These are phyloP conservation scores for Microcos paniculata DNA, from an alignment of 345 rosid species.

Conservation along the genomic window DNA sequence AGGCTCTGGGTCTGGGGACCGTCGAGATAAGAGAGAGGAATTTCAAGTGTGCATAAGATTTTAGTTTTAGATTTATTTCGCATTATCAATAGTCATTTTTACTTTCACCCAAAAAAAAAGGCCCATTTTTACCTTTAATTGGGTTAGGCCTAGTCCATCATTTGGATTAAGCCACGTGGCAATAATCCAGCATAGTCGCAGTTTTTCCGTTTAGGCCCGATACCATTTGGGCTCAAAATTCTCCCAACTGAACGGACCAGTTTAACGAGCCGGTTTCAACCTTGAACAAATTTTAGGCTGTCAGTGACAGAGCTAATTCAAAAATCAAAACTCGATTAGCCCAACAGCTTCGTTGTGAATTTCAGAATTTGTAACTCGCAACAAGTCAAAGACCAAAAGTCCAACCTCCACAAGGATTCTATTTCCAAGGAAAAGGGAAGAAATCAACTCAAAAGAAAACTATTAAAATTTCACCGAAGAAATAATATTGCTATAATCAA, in stretches of 20 bases:
- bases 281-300: too few relatives aligned
- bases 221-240: background rate
- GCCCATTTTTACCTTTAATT: too few relatives aligned
- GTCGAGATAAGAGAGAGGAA: background rate
- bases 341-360: too few relatives aligned
- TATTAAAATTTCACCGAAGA: background rate
- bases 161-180: background rate
- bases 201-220: background rate
- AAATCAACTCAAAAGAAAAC: background rate
- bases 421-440: background rate
- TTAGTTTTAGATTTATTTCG: background rate
- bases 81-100: background rate
- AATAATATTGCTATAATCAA: background rate
- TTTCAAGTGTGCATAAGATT: background rate
- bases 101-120: too few relatives aligned
- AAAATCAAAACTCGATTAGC: too few relatives aligned
- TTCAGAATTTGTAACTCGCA: too few relatives aligned
- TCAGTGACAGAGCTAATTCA: too few relatives aligned
- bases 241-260: background rate
- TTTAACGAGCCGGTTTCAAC: background rate
- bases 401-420: too few relatives aligned
- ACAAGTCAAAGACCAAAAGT: too few relatives aligned
- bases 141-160: background rate
- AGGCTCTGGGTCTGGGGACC: background rate
- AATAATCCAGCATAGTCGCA: background rate